phyloP scores from a whole-genome alignment of 306 rosid genomes.

The Dryas drummondii region DNA sequence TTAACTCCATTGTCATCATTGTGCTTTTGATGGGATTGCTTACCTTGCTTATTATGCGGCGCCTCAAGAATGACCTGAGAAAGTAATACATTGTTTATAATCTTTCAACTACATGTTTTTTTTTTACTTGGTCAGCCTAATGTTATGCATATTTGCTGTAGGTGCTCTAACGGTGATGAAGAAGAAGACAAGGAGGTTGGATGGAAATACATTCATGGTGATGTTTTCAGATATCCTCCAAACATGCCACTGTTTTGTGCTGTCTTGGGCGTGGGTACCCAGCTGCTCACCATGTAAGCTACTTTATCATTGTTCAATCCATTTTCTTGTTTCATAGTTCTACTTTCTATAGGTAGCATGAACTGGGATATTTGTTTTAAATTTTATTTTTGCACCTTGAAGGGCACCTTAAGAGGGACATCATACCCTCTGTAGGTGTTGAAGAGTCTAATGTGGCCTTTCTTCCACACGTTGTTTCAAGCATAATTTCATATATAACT shows the following conservation, averaged over 20 bases:
- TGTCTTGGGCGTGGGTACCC: constrained; percentile 78
- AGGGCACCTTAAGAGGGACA: constrained; percentile 13
- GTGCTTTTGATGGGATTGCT: constrained; percentile 74
- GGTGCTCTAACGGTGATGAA: constrained; percentile 52
- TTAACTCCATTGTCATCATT: constrained; percentile 68
- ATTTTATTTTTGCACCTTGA: not conserved
- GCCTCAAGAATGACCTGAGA: constrained; percentile 70
- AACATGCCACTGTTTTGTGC: constrained; percentile 67
- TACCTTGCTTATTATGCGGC: constrained; percentile 60
- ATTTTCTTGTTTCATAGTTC: constrained; percentile 17
- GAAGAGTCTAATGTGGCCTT: not conserved
- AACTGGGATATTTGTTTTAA: not conserved
- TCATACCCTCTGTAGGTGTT: not conserved
- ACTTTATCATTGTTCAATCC: constrained; percentile 27
- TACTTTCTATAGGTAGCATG: not conserved
- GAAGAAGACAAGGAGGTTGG: constrained; percentile 84
- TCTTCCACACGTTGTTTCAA: not conserved
- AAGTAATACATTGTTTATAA: constrained; percentile 44
- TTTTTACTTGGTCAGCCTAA: constrained; percentile 25
- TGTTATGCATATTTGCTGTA: constrained; percentile 26
- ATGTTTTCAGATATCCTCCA: constrained; percentile 73
- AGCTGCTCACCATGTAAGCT: constrained; percentile 76
- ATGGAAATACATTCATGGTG: constrained; percentile 76
- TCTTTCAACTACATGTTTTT: constrained; percentile 20
- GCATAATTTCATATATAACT: not conserved